phyloP scores from a whole-genome alignment of 495 filamentous ascomycete genomes.

The Rhizodiscina lignyota region DNA sequence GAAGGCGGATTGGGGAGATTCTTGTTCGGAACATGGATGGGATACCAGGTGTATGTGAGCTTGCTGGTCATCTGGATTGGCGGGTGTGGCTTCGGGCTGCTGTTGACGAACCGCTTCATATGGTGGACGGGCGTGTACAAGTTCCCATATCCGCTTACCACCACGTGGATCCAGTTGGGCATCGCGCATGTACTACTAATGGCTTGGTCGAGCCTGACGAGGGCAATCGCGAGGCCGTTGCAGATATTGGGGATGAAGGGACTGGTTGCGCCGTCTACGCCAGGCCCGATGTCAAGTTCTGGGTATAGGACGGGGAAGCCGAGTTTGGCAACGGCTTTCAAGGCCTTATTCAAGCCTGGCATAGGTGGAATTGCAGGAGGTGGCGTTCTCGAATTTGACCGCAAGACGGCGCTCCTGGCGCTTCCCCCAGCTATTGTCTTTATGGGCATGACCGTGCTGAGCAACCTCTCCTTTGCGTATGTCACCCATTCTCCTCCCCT shows the following conservation, averaged over 20 bases:
- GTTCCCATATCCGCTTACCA: conserved; percentile 33
- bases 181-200: conserved; percentile 29
- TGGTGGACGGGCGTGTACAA: conserved; percentile 33
- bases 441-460: conserved; percentile 29
- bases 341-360: conserved; percentile 6
- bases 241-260: conserved; percentile 20
- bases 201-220: conserved; percentile 21
- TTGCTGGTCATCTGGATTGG: conserved; percentile 28
- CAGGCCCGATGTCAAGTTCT: conserved; percentile 4
- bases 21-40: conserved; percentile 29
- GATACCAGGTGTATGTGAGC: conserved; percentile 32
- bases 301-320: conserved; percentile 6
- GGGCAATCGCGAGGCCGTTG: conserved; percentile 20
- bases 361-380: conserved; percentile 33
- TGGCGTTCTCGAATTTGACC: conserved; percentile 32
- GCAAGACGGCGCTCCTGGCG: conserved; percentile 21
- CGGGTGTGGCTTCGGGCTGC: conserved; percentile 25
- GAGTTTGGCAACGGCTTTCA: neutral
- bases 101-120: conserved; percentile 33
- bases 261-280: conserved; percentile 22
- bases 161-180: conserved; percentile 30
- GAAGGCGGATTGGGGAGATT: conserved; percentile 30
- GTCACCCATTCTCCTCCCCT: conserved; percentile 2
- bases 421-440: conserved; percentile 29
- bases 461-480: conserved; percentile 33